Percentiles rank a stretch among this genome's conserved stretches.
Evolutionary conservation across 441 rosid species (phyloP).

Genomic region (Eruca vesicaria): DNA sequence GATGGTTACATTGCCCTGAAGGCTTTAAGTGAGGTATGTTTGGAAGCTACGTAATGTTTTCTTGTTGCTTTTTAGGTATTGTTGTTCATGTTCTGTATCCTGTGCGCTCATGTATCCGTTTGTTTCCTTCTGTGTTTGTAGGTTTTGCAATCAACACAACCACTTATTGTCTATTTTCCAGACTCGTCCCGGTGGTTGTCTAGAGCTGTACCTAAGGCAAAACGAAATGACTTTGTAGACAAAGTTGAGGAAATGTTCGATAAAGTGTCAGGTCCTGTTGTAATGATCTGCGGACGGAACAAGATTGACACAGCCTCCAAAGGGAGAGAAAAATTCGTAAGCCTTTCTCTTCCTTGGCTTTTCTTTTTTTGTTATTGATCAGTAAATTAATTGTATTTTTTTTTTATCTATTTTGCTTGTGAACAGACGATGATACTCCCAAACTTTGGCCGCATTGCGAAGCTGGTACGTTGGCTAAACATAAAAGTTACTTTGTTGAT

Average conservation of each 20-base stretch:
- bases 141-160: slow-evolving; percentile 73
- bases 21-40: slow-evolving; percentile 73
- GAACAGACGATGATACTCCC: slow-evolving; percentile 88
- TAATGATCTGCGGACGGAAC: slow-evolving; percentile 86
- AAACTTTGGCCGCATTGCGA: slow-evolving; percentile 71
- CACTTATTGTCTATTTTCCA: slow-evolving; percentile 83
- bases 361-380: slow-evolving; percentile 6
- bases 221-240: slow-evolving; percentile 58
- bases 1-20: slow-evolving; percentile 80
- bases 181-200: slow-evolving; percentile 91
- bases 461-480: slow-evolving; percentile 57
- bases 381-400: not conserved
- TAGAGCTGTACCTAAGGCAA: slow-evolving; percentile 75
- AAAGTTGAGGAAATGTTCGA: slow-evolving; percentile 76
- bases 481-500: not conserved
- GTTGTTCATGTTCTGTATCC: not conserved
- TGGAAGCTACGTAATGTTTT: not conserved
- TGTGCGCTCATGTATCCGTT: slow-evolving; percentile 1
- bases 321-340: slow-evolving; percentile 80
- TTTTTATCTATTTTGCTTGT: slow-evolving; percentile 17
- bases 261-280: slow-evolving; percentile 73
- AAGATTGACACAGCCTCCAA: slow-evolving; percentile 68
- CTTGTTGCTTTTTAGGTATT: not conserved
- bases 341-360: slow-evolving; percentile 25
- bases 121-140: slow-evolving; percentile 40